These are phyloP conservation scores for Auricularia sp. DNA, from an alignment of 768 basidiomycete species.

Conservation along the genomic window DNA sequence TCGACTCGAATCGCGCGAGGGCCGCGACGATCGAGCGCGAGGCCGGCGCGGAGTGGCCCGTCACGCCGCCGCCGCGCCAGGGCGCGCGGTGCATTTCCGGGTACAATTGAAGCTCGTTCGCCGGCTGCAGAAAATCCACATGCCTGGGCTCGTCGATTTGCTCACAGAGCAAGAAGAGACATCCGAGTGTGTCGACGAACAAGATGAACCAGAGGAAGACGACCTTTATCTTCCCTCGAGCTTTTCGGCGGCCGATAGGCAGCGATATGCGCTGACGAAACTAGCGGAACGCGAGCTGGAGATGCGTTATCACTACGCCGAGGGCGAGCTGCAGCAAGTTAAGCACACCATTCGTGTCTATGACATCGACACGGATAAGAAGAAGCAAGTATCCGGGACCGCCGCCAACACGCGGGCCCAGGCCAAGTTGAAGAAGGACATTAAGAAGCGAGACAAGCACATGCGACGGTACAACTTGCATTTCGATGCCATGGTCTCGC, in stretches of 20 bases:
- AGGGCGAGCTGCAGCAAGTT: neutral
- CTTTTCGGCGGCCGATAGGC: neutral
- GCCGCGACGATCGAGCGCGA: neutral
- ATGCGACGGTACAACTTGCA: neutral
- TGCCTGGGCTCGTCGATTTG: neutral
- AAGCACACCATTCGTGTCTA: neutral
- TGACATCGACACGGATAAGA: neutral
- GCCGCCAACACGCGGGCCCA: neutral
- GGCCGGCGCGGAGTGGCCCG: neutral
- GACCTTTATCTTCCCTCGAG: neutral
- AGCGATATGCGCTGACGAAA: neutral
- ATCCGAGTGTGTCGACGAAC: neutral
- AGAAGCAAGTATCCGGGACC: neutral
- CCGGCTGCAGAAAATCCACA: neutral
- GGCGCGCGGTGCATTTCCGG: neutral
- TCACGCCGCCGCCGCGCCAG: neutral
- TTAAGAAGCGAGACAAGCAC: neutral
- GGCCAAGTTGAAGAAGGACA: neutral
- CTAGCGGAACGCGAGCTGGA: neutral
- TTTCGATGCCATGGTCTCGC: neutral
- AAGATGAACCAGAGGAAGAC: neutral
- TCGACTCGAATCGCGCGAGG: neutral
- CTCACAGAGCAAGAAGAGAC: neutral
- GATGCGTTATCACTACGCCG: neutral
- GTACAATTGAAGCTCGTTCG: neutral